These are phyloP conservation scores for Leccinum rimulosum DNA, from an alignment of 768 basidiomycete species.

Conservation along the genomic window DNA sequence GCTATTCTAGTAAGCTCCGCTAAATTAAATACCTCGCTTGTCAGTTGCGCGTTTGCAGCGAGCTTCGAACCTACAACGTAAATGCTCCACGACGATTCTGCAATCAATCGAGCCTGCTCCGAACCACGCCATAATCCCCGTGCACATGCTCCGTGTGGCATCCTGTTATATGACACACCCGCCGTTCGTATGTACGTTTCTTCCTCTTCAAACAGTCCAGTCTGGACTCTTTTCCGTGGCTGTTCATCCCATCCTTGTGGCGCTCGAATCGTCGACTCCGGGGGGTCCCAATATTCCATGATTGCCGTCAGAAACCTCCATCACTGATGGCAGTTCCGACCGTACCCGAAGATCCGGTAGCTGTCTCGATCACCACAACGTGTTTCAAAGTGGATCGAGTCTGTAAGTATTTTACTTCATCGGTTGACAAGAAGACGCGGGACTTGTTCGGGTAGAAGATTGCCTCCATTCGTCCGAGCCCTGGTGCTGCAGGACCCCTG, in stretches of 20 bases:
- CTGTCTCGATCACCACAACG: not conserved
- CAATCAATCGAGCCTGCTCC: slow-evolving; percentile 9
- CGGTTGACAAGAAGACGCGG: slow-evolving; percentile 2
- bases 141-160: slow-evolving; percentile 18
- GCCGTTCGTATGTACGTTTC: slow-evolving; percentile 8
- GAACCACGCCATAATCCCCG: slow-evolving; percentile 6
- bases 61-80: slow-evolving; percentile 19
- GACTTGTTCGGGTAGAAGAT: slow-evolving; percentile 9
- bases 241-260: slow-evolving; percentile 13
- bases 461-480: slow-evolving; percentile 1
- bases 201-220: not conserved
- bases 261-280: not conserved
- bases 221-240: slow-evolving; percentile 3
- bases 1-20: slow-evolving; percentile 10
- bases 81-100: slow-evolving; percentile 18
- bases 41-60: not conserved
- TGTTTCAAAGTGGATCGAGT: slow-evolving; percentile 3
- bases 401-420: slow-evolving; percentile 13
- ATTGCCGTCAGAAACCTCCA: slow-evolving; percentile 7
- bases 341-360: not conserved
- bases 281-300: slow-evolving; percentile 2
- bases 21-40: slow-evolving; percentile 7
- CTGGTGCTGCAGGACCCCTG: not conserved
- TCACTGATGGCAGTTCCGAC: not conserved
- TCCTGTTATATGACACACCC: not conserved